Conservation (phyloP, 2,329 filamentous ascomycete species). For the Claviceps sp. region DNA sequence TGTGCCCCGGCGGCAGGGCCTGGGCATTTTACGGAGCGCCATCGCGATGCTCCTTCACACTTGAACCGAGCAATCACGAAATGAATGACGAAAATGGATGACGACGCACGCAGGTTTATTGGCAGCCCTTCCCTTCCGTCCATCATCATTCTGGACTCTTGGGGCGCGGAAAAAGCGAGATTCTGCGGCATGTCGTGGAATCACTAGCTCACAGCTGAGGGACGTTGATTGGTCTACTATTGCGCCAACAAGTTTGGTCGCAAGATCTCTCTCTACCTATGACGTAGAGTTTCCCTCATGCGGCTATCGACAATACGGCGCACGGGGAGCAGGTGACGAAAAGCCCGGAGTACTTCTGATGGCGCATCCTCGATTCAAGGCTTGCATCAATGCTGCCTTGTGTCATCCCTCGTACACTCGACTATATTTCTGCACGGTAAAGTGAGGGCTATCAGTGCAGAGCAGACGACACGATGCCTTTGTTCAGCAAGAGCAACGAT, state of each 20-base stretch:
- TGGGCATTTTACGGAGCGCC: too few species aligned
- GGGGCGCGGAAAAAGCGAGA: too few species aligned
- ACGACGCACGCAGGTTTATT: too few species aligned
- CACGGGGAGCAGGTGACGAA: background rate
- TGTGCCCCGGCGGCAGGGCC: too few species aligned
- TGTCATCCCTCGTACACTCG: background rate
- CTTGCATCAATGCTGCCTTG: background rate
- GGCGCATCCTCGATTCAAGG: background rate
- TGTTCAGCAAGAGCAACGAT: slow-evolving; percentile 18
- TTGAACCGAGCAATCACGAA: too few species aligned
- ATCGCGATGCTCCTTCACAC: too few species aligned
- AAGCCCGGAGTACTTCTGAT: background rate
- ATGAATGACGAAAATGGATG: too few species aligned
- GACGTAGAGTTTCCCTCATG: slow-evolving; percentile 4
- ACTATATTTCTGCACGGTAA: background rate
- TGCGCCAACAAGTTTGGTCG: background rate
- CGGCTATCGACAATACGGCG: background rate
- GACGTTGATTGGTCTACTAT: background rate
- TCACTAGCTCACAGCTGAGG: background rate
- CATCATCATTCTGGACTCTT: too few species aligned
- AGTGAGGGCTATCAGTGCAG: background rate
- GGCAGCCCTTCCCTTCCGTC: too few species aligned
- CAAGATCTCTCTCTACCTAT: slow-evolving; percentile 2
- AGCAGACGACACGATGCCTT: slow-evolving; percentile 16
- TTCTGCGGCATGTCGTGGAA: too few species aligned